Base-by-base conservation (phyloP, 306 rosid species). In the Macrotyloma uniflorum region DNA sequence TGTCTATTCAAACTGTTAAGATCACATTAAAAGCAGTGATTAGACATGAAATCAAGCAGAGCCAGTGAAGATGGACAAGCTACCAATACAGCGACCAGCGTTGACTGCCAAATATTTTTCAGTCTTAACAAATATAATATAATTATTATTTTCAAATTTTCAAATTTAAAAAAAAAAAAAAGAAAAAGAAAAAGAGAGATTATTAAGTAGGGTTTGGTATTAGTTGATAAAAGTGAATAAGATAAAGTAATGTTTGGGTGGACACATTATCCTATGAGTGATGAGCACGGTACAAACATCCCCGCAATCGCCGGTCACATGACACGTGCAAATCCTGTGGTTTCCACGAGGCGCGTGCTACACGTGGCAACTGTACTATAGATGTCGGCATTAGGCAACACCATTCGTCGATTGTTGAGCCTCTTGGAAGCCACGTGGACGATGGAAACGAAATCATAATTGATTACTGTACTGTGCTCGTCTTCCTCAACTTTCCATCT, bases 301-400 rank as follows among this genome's bases (percentile, higher is more conserved):
- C 85, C 88, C 91, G 89, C 88, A 87, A 85, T 85, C 87, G 78
- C 58, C 85, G 93, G 75, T 70, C 54, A 38, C 75, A 26, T 50
- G 93, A 86, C 97, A 88, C 89, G 93, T 91, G 88, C 87, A 65
- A 57, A 26, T 5, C 14, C 0, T 2, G 73, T 58, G 82, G 84
- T 64, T 81, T 86, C 83, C 70, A 67, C 67, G 1, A 11, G 19
- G 30, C 54, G 54, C 63, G 38, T 87, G 88, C 75, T 45, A 66
- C 94, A 84, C 87, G 85, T 91, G 94, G 79, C 64, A n/a, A 19
- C 0, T 47, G 86, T 71, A 78, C 83, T 83, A 26, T 59, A 15
- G 55, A 7, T 88, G 92, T 91, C 97, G 91, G 88, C 82, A 65
- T 42, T 7, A 43, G 36, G 32, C 46, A 53, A 79, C 54, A n/a